Evolutionary conservation across 108 stramenopile genomes (phyloP), one percentile per base, ranked within the genome.

Genomic region (Nitzschia sp.): DNA sequence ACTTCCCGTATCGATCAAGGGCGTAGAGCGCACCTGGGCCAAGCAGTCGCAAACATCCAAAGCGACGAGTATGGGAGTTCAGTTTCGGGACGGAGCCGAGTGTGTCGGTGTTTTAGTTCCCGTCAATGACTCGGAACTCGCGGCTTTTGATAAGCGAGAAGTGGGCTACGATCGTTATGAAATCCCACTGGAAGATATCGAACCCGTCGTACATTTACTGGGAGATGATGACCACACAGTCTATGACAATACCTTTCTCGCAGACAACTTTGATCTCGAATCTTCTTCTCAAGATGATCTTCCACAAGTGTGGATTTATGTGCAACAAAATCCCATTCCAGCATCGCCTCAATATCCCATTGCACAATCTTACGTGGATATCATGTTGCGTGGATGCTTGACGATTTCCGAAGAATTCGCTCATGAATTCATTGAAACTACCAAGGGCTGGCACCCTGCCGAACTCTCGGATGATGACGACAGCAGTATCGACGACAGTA

Each of bases 321-420:
- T 86, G 29, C 86, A 73, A 58, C 68, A 74, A 60, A 34, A 36
- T 25, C 53, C 46, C 9, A 71, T 83, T 2, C 53, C 55, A 9
- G 71, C 84, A 3, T 66, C 84, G 9, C 46, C 54, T 19, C 30
- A 65, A 28, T 78, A 76, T 67, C 89, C 89, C 1, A 86, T 91
- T 42, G 65, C 74, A 9, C 89, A 91, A 66, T 79, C 78, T 19
- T 91, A 91, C 55, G 81, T 91, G 15, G 89, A 91, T 70, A 82
- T 85, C 23, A 85, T 85, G 21, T 54, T 88, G 59, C 59, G 86
- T 56, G 89, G 89, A 9, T 91, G 86, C 56, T 64, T 87, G 13
- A 60, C 71, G 15, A 85, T 87, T 48, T 80, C 81, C 4, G 59
- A 66, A 46, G 84, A 72, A 27, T 87, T 87, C 68, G 82, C 84